Conservation (phyloP, 352 stramenopile species). For the Thalassiosira livingstoniorum region DNA sequence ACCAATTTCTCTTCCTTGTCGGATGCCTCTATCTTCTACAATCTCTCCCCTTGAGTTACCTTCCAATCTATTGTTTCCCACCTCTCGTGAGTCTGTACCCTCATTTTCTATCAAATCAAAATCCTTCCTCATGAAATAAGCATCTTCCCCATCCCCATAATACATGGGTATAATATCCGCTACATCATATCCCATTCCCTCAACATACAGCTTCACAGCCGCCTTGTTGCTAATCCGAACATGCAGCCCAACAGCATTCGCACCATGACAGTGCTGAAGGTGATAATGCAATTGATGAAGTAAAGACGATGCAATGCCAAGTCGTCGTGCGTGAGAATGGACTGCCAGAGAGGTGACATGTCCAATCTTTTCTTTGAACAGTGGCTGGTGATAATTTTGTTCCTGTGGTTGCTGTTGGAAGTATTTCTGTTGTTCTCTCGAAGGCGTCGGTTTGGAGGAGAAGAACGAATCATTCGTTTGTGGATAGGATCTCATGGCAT, state of each 20-base stretch:
- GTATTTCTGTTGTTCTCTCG: too few relatives aligned
- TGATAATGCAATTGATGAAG: constrained; percentile 86
- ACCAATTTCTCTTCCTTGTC: neutral
- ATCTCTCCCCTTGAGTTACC: neutral
- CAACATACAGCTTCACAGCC: constrained; percentile 81
- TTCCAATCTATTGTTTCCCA: neutral
- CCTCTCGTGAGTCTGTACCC: neutral
- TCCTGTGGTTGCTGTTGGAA: neutral
- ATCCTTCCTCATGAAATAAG: constrained; percentile 48
- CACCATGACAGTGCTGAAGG: constrained; percentile 67
- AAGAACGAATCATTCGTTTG: too few relatives aligned
- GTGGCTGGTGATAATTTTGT: constrained; percentile 4
- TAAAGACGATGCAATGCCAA: constrained; percentile 80
- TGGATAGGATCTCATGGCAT: too few relatives aligned
- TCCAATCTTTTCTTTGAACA: constrained; percentile 60
- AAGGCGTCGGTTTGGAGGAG: too few relatives aligned
- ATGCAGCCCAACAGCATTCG: constrained; percentile 80
- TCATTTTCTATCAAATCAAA: neutral
- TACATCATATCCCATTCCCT: constrained; percentile 82
- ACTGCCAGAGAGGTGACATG: constrained; percentile 88
- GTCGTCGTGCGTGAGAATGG: constrained; percentile 73
- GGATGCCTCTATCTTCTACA: neutral
- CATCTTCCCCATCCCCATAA: constrained; percentile 87
- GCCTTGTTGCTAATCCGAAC: constrained; percentile 83
- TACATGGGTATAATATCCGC: constrained; percentile 81